Evolutionary conservation across 2,329 filamentous ascomycete genomes (phyloP), one percentile per base, ranked within the genome.

Genomic region (Aspergillus sp.): DNA sequence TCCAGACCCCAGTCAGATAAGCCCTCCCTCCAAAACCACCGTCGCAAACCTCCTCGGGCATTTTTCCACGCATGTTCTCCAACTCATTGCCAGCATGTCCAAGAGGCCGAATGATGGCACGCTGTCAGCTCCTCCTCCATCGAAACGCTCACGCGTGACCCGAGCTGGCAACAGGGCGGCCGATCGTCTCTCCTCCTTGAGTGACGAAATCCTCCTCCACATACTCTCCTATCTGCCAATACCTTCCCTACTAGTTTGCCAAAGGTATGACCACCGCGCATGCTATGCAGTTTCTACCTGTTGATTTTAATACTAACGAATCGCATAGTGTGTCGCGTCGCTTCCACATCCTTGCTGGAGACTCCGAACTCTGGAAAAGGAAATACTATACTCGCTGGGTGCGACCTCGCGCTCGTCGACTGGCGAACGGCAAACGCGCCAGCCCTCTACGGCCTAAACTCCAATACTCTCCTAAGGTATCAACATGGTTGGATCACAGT

Each of bases 361-460:
- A 97, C 70, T 88, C 88, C 0, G 91, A 97, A 68, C 76, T 97
- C 52, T 99, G 94, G 94, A 94, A 93, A 70, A 81, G 82, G 13
- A 83, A 91, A 46, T 99, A 96, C 73, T 96, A 95, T 73, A 81
- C 85, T 21, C 86, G 88, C 57, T 97, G 96, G 71, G 89, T 97
- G 25, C 81, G 89, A 32, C 91, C 91, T 36, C 84, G 91, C 64
- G 88, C 88, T 32, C 81, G 88, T 60, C 84, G 88, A 53, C 85
- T 93, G 51, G 88, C 89, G 0, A 87, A 88, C 19, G 81, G 88
- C 31, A 80, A 75, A 63, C 75, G 76, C 34, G 60, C 70, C 2
- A 67, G 60, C 36, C 54, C 69, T 5, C 60, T 64, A 13, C 66
- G 70, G 19, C 64, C 73, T 7, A 76, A 70, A 25, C 63, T 78